Percentiles rank a stretch among this genome's conserved stretches.
phyloP scores from a whole-genome alignment of 495 filamentous ascomycete genomes.

The Penicillium lagena region DNA sequence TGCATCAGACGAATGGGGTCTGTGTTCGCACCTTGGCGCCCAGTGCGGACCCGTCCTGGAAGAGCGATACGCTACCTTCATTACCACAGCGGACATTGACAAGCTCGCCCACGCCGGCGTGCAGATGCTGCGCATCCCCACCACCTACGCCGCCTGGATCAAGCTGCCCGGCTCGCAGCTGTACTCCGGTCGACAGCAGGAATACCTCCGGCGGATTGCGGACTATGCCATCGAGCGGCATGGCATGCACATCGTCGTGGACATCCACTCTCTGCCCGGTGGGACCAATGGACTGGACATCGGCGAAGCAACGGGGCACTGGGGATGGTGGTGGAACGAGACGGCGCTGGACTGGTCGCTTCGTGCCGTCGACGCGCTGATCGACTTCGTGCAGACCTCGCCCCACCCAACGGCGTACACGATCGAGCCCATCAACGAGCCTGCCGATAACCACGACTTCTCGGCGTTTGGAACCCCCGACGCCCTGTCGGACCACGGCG shows the following conservation, averaged over 20 bases:
- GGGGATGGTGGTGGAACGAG: constrained; percentile 22
- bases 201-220: constrained; percentile 18
- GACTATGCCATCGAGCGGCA: constrained; percentile 21
- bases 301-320: constrained; percentile 22
- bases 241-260: constrained; percentile 25
- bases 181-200: constrained; percentile 22
- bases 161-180: constrained; percentile 21
- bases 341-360: constrained; percentile 22
- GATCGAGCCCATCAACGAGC: constrained; percentile 25
- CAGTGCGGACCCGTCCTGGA: constrained; percentile 18
- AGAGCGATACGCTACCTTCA: constrained; percentile 22
- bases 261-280: constrained; percentile 26
- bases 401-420: constrained; percentile 17
- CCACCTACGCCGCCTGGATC: constrained; percentile 21
- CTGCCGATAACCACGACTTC: constrained; percentile 20
- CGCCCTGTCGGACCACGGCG: constrained; percentile 18
- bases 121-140: constrained; percentile 24
- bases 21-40: constrained; percentile 19
- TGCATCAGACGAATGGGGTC: constrained; percentile 23
- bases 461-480: constrained; percentile 21
- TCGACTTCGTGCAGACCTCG: constrained; percentile 19
- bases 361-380: constrained; percentile 16
- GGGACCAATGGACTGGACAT: constrained; percentile 23
- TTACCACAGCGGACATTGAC: constrained; percentile 23
- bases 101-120: constrained; percentile 16